phyloP scores from a whole-genome alignment of 306 rosid genomes.

The Hippophae gyantsensis region DNA sequence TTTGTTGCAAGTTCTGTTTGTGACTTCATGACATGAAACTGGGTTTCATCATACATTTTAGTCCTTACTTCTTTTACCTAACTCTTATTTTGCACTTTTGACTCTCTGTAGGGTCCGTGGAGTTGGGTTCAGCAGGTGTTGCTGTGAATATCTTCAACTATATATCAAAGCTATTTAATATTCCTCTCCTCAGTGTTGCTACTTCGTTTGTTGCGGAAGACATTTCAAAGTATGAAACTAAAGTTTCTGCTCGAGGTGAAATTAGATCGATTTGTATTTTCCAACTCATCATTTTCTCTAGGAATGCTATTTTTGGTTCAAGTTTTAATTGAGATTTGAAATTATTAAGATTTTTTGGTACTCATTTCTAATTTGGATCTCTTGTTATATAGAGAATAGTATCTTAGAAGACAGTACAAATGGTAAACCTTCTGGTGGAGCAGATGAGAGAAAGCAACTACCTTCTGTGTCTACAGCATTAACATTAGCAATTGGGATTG shows the following conservation, averaged over 20 bases:
- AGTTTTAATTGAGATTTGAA: background rate
- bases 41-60: background rate
- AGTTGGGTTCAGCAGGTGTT: constrained; percentile 90
- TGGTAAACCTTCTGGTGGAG: constrained; percentile 30
- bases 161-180: constrained; percentile 77
- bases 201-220: constrained; percentile 97
- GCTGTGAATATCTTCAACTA: constrained; percentile 77
- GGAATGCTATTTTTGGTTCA: background rate
- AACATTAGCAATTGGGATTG: constrained; percentile 66
- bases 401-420: constrained; percentile 22
- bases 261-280: background rate
- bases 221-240: constrained; percentile 42
- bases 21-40: background rate
- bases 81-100: background rate
- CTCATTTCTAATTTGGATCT: background rate
- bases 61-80: background rate
- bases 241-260: constrained; percentile 52
- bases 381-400: constrained; percentile 23
- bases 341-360: too few species aligned
- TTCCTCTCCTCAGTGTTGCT: constrained; percentile 86
- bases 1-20: background rate
- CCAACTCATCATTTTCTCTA: background rate
- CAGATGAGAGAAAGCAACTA: constrained; percentile 48
- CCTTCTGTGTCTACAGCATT: constrained; percentile 93
- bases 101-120: constrained; percentile 48